Percentiles rank a stretch among this genome's conserved stretches.
Conservation (phyloP, 2,329 filamentous ascomycete genomes). For the Botrytis medusae region DNA sequence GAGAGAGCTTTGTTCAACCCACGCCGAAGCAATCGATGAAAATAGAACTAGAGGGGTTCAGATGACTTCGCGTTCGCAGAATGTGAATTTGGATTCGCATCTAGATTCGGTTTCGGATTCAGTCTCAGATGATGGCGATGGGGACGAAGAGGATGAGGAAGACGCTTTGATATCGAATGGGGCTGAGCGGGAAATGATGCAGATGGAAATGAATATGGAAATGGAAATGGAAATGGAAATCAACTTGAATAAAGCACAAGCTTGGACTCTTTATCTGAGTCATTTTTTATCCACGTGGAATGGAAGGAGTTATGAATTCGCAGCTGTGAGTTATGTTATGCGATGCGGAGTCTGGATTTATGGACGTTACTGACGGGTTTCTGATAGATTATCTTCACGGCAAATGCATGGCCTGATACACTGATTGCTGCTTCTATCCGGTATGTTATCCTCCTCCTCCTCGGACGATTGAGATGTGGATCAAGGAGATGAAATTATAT, state of each 20-base stretch:
- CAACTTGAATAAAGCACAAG: conserved; percentile 36
- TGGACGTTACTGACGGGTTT: conserved; percentile 35
- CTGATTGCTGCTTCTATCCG: conserved; percentile 44
- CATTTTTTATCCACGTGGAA: conserved; percentile 59
- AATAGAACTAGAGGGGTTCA: neutral
- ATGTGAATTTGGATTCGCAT: neutral
- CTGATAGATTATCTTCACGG: conserved; percentile 53
- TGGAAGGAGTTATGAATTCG: conserved; percentile 48
- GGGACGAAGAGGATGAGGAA: neutral
- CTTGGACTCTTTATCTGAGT: conserved; percentile 49
- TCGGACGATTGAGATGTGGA: neutral
- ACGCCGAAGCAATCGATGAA: neutral
- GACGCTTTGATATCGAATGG: neutral
- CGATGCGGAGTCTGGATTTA: conserved; percentile 48
- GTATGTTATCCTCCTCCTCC: conserved; percentile 34
- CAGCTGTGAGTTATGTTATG: conserved; percentile 30
- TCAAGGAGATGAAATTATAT: neutral
- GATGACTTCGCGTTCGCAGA: neutral
- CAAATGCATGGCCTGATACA: conserved; percentile 47
- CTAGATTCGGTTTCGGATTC: neutral
- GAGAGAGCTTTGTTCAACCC: neutral
- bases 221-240: neutral
- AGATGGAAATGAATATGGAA: neutral
- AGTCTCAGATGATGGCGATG: neutral
- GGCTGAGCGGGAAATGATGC: neutral